These are phyloP conservation scores for Hanseniaspora jakobsenii DNA, from an alignment of 805 yeast genomes.

Conservation along the genomic window DNA sequence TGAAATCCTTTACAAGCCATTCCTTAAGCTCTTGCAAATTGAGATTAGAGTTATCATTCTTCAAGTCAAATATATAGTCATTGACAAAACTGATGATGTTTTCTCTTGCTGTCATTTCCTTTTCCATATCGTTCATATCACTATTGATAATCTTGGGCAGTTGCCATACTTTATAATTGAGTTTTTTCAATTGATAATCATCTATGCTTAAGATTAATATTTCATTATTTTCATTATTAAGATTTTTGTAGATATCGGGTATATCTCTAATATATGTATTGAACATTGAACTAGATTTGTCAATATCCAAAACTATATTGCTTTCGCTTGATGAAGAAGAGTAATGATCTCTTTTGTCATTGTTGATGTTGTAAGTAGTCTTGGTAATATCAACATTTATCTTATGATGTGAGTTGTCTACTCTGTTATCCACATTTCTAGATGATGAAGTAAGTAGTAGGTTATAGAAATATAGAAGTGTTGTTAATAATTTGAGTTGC, in stretches of 20 bases:
- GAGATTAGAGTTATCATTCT: neutral
- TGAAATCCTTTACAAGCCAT: too few species aligned
- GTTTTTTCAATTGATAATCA: conserved; percentile 2
- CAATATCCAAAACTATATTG: conserved; percentile 8
- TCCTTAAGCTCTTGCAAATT: neutral
- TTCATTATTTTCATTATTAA: neutral
- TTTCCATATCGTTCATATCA: conserved; percentile 7
- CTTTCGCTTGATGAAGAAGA: too few species aligned
- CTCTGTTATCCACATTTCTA: conserved; percentile 1
- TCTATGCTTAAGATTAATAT: conserved; percentile 3
- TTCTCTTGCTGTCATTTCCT: conserved; percentile 4
- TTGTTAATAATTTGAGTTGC: too few species aligned
- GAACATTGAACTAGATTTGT: conserved; percentile 12
- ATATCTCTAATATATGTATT: conserved; percentile 10
- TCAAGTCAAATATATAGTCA: conserved; percentile 7
- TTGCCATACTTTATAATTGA: conserved; percentile 12
- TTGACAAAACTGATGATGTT: conserved; percentile 11
- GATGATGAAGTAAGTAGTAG: neutral
- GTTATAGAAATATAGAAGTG: too few species aligned
- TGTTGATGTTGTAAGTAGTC: neutral
- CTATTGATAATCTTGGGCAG: neutral
- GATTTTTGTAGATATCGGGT: neutral
- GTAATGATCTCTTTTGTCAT: neutral
- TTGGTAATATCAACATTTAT: conserved; percentile 1
- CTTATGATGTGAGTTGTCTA: neutral